A percentile compares a stretch with the other conserved stretches of the same genome.
Evolutionary conservation across 495 filamentous ascomycete genomes (phyloP).

Genomic region (Neurospora sublineolata): DNA sequence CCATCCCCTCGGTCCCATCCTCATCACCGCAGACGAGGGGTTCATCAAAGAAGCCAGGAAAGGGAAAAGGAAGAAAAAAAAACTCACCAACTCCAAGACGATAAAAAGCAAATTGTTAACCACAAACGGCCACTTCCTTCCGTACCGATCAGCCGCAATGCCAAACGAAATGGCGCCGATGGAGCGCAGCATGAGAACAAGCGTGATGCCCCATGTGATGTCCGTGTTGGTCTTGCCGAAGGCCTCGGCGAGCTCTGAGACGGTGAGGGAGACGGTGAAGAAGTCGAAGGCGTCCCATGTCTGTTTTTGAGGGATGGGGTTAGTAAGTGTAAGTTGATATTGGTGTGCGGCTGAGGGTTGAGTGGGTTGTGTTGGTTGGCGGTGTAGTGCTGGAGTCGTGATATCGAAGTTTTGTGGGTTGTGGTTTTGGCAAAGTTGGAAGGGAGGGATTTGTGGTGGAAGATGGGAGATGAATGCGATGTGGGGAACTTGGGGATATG

Average conservation of each 20-base stretch:
- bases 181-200: slow-evolving; percentile 70
- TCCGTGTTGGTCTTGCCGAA: slow-evolving; percentile 60
- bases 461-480: too few relatives aligned
- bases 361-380: not conserved
- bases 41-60: not conserved
- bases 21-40: too few relatives aligned
- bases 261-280: slow-evolving; percentile 76
- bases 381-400: not conserved
- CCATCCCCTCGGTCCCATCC: not conserved
- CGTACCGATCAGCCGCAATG: slow-evolving; percentile 70
- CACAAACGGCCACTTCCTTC: slow-evolving; percentile 81
- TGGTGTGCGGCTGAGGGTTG: not conserved
- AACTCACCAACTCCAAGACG: slow-evolving; percentile 52
- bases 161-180: slow-evolving; percentile 66
- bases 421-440: too few relatives aligned
- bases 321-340: not conserved
- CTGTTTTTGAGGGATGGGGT: slow-evolving; percentile 19
- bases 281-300: slow-evolving; percentile 87
- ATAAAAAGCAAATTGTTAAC: slow-evolving; percentile 78
- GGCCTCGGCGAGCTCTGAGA: slow-evolving; percentile 50
- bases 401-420: not conserved
- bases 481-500: too few relatives aligned
- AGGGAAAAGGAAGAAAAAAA: not conserved
- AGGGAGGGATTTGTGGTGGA: too few relatives aligned
- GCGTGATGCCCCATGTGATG: slow-evolving; percentile 85